These are phyloP conservation scores for Cladosporium cucumerinum DNA, from an alignment of 2,329 filamentous ascomycete genomes.

Conservation along the genomic window DNA sequence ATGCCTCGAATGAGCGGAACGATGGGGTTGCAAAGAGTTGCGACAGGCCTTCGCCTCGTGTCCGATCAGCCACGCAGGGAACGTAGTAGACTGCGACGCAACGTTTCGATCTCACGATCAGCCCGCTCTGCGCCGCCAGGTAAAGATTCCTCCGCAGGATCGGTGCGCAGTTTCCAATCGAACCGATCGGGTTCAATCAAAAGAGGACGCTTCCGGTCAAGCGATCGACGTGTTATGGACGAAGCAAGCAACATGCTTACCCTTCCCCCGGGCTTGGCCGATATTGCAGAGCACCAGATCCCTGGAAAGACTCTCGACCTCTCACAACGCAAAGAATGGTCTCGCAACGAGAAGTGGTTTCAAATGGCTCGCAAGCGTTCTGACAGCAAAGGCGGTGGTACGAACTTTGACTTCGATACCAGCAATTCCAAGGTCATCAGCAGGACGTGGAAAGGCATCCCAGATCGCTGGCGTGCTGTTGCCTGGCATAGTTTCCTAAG, in stretches of 20 bases:
- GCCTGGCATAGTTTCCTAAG: constrained; percentile 94
- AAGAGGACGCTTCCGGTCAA: constrained; percentile 45
- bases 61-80: constrained; percentile 55
- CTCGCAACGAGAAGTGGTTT: constrained; percentile 64
- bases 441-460: constrained; percentile 96
- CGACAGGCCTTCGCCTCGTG: constrained; percentile 56
- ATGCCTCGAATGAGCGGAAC: constrained; percentile 18
- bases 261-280: constrained; percentile 51
- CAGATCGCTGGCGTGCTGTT: constrained; percentile 87
- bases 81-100: constrained; percentile 50
- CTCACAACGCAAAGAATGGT: constrained; percentile 57
- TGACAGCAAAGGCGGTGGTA: constrained; percentile 53
- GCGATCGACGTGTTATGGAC: constrained; percentile 53
- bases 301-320: constrained; percentile 47
- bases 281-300: constrained; percentile 46
- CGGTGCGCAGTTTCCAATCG: constrained; percentile 40
- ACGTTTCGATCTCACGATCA: constrained; percentile 47
- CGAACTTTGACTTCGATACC: constrained; percentile 75
- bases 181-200: constrained; percentile 36
- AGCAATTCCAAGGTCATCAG: constrained; percentile 76
- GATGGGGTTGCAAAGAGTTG: constrained; percentile 53
- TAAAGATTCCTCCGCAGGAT: constrained; percentile 33
- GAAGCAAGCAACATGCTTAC: constrained; percentile 65
- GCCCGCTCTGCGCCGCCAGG: constrained; percentile 34
- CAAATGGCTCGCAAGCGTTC: constrained; percentile 57